Base-by-base conservation (phyloP, 116 monocot genomes). In the Trichopus zeylanicus region DNA sequence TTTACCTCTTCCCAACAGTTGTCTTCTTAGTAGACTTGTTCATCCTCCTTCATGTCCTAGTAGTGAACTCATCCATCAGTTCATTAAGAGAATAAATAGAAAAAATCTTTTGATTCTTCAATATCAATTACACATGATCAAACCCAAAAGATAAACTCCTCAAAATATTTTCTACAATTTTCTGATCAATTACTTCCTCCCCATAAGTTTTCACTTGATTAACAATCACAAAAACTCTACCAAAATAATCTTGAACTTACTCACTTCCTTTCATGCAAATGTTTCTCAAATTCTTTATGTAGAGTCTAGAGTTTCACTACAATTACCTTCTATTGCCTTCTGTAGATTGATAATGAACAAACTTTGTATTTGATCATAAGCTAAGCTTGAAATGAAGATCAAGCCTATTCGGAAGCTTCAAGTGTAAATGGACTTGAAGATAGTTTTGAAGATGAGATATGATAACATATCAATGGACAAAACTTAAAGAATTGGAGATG, bases 81-180 rank as follows among this genome's bases (percentile, higher is more conserved):
- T 73, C 51, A 54, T 60, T 55, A 13, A 66, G 16, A 31, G 67
- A 53, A 24, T 46, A 62, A 18, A 1, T 27, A 60, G 31, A n/a
- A 34, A 9, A 69, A 4, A 60, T 69, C 53, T 23, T 60, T 69
- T 26, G 60, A 51, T 24, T 69, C 69, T 6, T 60, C 52, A 22
- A 64, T 66, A 1, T 35, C 56, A 29, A 55, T 13, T 3, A 66
- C 66, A 66, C 46, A 56, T 66, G 66, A 46, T 68, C 69, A 69
- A 69, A 60, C 10, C 59, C 60, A 5, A 34, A 13, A 15, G 54
- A 55, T 1, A 62, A 24, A 47, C 62, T 70, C 16, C 70, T 62
- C n/a, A 70, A 56, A 35, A 70, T 20, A 7, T 70, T 70, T 16
- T 62, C 53, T 10, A 55, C 61, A n/a, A 70, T 19, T 12, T 46